Evolutionary conservation across 306 rosid genomes (phyloP).

Genomic region (Urtica urens): DNA sequence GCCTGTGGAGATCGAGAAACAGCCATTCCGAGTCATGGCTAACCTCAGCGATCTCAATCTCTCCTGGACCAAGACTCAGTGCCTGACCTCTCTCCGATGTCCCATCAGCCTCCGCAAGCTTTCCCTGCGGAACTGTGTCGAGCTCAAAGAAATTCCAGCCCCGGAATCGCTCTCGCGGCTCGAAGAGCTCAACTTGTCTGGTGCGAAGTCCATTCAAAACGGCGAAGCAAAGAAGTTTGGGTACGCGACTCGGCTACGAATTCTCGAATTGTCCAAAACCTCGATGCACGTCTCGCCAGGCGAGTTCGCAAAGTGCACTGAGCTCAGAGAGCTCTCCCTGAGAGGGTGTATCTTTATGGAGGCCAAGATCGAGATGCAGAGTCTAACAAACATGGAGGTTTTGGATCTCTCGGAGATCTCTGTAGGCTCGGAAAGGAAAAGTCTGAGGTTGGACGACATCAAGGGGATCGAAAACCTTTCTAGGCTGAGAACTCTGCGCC

Average conservation of each 20-base stretch:
- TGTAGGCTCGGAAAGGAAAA: neutral
- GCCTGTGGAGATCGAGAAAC: conserved; percentile 1
- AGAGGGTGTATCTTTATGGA: neutral
- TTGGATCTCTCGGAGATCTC: conserved; percentile 14
- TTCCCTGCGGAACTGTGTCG: conserved; percentile 9
- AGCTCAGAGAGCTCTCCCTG: conserved; percentile 18
- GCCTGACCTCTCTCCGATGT: neutral
- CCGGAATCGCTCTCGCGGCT: conserved; percentile 1
- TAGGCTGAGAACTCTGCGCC: conserved; percentile 13
- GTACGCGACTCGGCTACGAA: neutral
- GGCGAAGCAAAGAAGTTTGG: conserved; percentile 1
- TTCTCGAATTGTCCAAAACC: conserved; percentile 20
- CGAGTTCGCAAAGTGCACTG: conserved; percentile 5
- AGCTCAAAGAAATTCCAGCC: conserved; percentile 6
- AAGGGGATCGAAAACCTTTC: neutral
- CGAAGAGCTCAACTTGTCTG: conserved; percentile 14
- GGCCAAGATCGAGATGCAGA: neutral
- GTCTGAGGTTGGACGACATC: neutral
- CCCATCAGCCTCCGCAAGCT: conserved; percentile 9
- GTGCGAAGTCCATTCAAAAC: neutral
- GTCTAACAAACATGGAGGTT: conserved; percentile 10
- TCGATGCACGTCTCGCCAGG: neutral
- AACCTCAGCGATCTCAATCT: conserved; percentile 15
- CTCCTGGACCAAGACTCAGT: conserved; percentile 12
- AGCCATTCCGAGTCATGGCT: conserved; percentile 7